phyloP scores from a whole-genome alignment of 805 yeast genomes.

The Monosporozyma yasuniensis region DNA sequence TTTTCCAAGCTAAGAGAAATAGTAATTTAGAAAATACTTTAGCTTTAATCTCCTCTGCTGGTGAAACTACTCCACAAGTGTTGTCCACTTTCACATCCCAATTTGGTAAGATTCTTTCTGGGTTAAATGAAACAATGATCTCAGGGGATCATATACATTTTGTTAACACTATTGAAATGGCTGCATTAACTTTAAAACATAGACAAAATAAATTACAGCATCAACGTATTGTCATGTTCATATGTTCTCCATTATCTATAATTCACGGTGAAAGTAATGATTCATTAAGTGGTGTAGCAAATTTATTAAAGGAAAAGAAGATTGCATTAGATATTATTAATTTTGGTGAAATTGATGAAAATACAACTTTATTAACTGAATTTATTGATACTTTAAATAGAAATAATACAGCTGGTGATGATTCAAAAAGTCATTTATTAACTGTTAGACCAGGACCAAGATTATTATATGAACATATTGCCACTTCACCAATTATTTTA shows the following conservation, averaged over 20 bases:
- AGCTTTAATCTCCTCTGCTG: slow-evolving; percentile 77
- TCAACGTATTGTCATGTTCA: slow-evolving; percentile 83
- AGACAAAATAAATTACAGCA: slow-evolving; percentile 90
- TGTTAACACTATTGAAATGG: slow-evolving; percentile 83
- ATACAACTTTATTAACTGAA: slow-evolving; percentile 70
- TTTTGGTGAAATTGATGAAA: slow-evolving; percentile 80
- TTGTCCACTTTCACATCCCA: slow-evolving; percentile 80
- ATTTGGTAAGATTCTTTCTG: slow-evolving; percentile 75
- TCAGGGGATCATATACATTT: slow-evolving; percentile 55
- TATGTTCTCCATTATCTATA: slow-evolving; percentile 66
- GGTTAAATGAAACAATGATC: slow-evolving; percentile 70
- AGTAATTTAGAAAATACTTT: slow-evolving; percentile 92
- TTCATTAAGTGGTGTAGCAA: slow-evolving; percentile 76
- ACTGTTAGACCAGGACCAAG: slow-evolving; percentile 85
- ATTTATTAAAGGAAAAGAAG: slow-evolving; percentile 86
- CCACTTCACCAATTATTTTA: slow-evolving; percentile 65
- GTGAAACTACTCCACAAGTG: slow-evolving; percentile 77
- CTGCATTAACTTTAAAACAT: slow-evolving; percentile 86
- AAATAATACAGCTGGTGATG: slow-evolving; percentile 31
- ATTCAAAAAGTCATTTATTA: slow-evolving; percentile 72
- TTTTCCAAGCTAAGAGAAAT: slow-evolving; percentile 78
- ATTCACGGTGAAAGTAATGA: slow-evolving; percentile 49
- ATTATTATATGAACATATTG: slow-evolving; percentile 71
- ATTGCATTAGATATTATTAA: slow-evolving; percentile 83
- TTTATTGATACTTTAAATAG: slow-evolving; percentile 61